These are phyloP conservation scores for Pinus taeda DNA, from an alignment of 75 land plant genomes.

Conservation along the genomic window DNA sequence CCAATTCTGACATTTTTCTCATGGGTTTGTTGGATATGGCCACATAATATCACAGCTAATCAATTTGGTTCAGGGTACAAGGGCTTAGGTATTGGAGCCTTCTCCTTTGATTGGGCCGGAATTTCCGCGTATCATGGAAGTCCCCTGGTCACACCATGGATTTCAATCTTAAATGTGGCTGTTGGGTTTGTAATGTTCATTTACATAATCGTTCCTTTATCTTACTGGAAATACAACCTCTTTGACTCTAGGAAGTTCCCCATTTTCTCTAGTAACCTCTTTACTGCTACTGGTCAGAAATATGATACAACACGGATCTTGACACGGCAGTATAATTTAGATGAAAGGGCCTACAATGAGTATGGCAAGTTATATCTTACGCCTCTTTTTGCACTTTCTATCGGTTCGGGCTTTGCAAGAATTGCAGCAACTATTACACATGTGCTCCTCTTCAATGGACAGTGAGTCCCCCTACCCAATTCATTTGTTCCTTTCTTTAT, in stretches of 20 bases:
- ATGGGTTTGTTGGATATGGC: conserved; percentile 92
- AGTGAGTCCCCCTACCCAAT: conserved; percentile 21
- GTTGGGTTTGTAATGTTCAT: conserved; percentile 76
- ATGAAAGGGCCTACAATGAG: conserved; percentile 59
- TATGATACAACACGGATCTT: conserved; percentile 67
- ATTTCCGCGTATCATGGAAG: conserved; percentile 82
- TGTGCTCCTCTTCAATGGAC: conserved; percentile 81
- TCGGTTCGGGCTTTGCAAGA: conserved; percentile 83
- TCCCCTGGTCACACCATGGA: conserved; percentile 84
- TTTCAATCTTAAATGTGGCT: conserved; percentile 67
- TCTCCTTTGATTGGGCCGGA: conserved; percentile 87
- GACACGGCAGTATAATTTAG: conserved; percentile 53
- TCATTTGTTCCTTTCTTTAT: not conserved
- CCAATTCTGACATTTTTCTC: conserved; percentile 78
- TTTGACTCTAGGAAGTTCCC: conserved; percentile 81
- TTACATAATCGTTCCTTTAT: conserved; percentile 64
- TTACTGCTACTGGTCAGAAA: conserved; percentile 51
- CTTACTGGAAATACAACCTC: conserved; percentile 74
- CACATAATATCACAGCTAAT: conserved; percentile 69
- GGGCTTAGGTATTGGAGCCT: conserved; percentile 85
- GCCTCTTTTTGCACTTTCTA: conserved; percentile 79
- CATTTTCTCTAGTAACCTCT: conserved; percentile 77
- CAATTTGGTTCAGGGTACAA: conserved; percentile 83
- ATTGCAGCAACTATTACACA: conserved; percentile 83
- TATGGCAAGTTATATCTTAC: conserved; percentile 79